Evolutionary conservation across 1,284 basidiomycete species (phyloP).

Genomic region (Leucoagaricus sp.): DNA sequence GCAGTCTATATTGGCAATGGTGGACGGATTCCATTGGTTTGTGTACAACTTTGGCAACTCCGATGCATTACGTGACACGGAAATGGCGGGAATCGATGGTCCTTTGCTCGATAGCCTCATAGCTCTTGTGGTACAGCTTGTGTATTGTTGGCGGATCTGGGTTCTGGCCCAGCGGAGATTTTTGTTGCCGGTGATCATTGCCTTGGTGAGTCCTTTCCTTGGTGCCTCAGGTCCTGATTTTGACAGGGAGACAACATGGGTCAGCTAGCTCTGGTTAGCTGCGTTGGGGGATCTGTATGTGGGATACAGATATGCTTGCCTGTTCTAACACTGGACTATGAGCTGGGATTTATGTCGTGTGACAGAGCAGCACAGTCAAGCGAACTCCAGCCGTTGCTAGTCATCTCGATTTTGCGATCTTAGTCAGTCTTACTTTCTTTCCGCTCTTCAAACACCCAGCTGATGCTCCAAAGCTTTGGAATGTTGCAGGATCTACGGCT

Average conservation of each 20-base stretch:
- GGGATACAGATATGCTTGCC: too few species aligned
- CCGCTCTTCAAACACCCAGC: neutral
- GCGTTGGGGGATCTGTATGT: neutral
- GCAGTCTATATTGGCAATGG: slow-evolving; percentile 7
- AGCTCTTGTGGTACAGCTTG: slow-evolving; percentile 2
- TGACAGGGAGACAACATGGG: too few species aligned
- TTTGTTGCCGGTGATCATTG: neutral
- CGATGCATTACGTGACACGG: neutral
- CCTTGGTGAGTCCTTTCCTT: neutral
- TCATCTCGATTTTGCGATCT: too few species aligned
- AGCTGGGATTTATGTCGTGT: too few species aligned
- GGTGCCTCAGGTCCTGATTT: neutral
- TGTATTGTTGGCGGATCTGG: slow-evolving; percentile 11
- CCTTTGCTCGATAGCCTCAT: slow-evolving; percentile 2
- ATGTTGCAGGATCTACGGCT: neutral
- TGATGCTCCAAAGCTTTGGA: neutral
- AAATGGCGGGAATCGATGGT: neutral
- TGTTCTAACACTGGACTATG: too few species aligned
- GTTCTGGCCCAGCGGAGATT: neutral
- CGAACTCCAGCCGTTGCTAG: neutral
- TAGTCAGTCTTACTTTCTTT: neutral
- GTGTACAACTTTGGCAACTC: neutral
- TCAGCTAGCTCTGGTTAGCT: neutral
- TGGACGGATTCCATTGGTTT: slow-evolving; percentile 13
- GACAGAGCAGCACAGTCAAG: too few species aligned